Base-by-base conservation (phyloP, 768 basidiomycete genomes). In the Trametes punicea region DNA sequence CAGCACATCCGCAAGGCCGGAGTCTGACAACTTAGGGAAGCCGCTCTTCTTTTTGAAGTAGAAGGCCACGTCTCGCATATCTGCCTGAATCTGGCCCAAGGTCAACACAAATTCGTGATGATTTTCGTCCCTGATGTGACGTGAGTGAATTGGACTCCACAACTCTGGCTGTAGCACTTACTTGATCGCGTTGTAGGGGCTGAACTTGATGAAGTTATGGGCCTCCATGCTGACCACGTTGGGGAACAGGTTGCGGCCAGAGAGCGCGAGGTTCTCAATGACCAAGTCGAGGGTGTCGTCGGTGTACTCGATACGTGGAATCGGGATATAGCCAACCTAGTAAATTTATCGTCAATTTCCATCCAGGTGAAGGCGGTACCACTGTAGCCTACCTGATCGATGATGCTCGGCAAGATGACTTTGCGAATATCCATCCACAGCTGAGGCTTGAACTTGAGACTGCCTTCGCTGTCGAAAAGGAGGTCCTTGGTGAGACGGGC, bases 241-340 rank as follows among this genome's bases (percentile, higher is more conserved):
- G 1, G 94, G 94, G 79, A 95, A 87, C 2, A 99, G 73, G 73
- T 98, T 96, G 38, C 85, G 82, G 8, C 92, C 92, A 58, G 90
- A 85, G 16, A 95, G 77, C 1, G 90, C 88, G 30, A 98, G 80
- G 70, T 96, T 98, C 77, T 98, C 96, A 60, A 98, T 83, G 55
- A 96, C 90, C 40, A 97, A 80, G 64, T 97, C 95, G 57, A 95
- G 73, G 6, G 77, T 67, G 48, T 92, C 87, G 71, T 96, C 93
- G 31, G 88, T 87, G 74, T 97, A 98, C 71, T 97, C 95, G 67
- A 94, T 83, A 31, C 93, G 87, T 0, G 96, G 96, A 61, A 98
- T 95, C 6, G 93, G 93, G 51, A 95, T 67, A 64, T 91, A 88
- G 20, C 87, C 87, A 46, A 88, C 76, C 83, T 89, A 25, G 2